These are phyloP conservation scores for Monosporascus sp. DNA, from an alignment of 2,329 filamentous ascomycete genomes.

Conservation along the genomic window DNA sequence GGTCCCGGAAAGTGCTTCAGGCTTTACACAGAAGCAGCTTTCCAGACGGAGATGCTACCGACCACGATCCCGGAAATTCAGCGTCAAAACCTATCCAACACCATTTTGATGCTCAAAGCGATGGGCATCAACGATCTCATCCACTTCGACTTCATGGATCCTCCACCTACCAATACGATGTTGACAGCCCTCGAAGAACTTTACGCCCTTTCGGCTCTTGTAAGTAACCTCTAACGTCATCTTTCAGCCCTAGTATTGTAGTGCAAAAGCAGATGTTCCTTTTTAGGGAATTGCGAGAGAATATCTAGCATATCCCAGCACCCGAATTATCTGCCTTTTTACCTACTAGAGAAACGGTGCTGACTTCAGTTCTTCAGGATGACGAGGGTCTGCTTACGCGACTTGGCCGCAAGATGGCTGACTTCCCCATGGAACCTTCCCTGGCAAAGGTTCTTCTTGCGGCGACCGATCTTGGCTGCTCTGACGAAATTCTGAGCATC, in stretches of 20 bases:
- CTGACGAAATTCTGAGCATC: slow-evolving; percentile 89
- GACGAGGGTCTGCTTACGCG: slow-evolving; percentile 92
- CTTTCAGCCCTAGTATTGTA: neutral
- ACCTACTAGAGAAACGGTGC: neutral
- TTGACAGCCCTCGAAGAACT: slow-evolving; percentile 91
- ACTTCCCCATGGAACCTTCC: slow-evolving; percentile 95
- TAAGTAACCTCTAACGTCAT: neutral
- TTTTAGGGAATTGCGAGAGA: too few relatives aligned
- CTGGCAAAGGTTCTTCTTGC: slow-evolving; percentile 87
- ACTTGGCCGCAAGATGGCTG: slow-evolving; percentile 92
- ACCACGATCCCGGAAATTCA: slow-evolving; percentile 97
- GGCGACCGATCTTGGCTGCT: slow-evolving; percentile 81
- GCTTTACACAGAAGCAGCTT: slow-evolving; percentile 90
- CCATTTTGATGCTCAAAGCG: slow-evolving; percentile 95
- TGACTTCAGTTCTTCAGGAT: slow-evolving; percentile 40
- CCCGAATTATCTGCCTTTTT: neutral
- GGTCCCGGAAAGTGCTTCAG: slow-evolving; percentile 95
- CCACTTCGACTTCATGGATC: slow-evolving; percentile 99
- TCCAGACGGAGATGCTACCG: slow-evolving; percentile 93
- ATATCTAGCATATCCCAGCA: too few relatives aligned
- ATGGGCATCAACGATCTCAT: slow-evolving; percentile 98
- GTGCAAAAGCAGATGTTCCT: too few relatives aligned
- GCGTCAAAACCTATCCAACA: slow-evolving; percentile 83
- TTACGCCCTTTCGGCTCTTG: slow-evolving; percentile 79
- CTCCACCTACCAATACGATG: slow-evolving; percentile 96